Evolutionary conservation across 257 asterid genomes (phyloP).

Genomic region (Nicotiana attenuata): DNA sequence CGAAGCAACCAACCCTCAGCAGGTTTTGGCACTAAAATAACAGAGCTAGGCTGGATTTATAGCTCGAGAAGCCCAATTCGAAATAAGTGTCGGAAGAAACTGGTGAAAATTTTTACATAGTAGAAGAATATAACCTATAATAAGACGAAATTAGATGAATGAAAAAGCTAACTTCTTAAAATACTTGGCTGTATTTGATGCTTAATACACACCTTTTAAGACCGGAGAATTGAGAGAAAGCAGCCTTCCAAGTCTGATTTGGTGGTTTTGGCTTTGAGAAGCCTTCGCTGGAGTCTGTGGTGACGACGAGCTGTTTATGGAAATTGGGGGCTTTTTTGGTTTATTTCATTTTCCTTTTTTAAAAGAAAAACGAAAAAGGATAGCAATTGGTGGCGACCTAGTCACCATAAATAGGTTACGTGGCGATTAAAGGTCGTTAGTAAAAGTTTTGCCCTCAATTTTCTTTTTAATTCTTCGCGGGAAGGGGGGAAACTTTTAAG

Average conservation of each 20-base stretch:
- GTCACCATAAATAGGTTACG: conserved; percentile 1
- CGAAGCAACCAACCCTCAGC: background rate
- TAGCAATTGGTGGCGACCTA: background rate
- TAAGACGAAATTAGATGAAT: background rate
- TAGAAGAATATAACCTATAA: background rate
- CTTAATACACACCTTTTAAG: background rate
- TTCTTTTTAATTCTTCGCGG: no score
- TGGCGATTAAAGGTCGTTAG: background rate
- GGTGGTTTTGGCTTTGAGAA: background rate
- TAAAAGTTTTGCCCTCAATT: background rate
- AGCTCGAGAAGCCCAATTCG: background rate
- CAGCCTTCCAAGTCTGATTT: background rate
- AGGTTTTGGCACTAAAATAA: background rate
- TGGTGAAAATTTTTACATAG: background rate
- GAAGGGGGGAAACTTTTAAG: no score
- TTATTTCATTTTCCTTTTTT: background rate
- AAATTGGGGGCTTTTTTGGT: background rate
- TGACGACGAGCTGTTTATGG: background rate
- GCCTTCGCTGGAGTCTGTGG: background rate
- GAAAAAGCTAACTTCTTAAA: background rate
- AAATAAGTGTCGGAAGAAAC: background rate
- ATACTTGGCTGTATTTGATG: background rate
- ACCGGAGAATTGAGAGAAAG: background rate
- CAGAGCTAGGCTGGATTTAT: background rate
- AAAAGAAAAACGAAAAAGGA: background rate